Base-by-base conservation (phyloP, 768 basidiomycete genomes). In the Candolleomyces eurysporus region DNA sequence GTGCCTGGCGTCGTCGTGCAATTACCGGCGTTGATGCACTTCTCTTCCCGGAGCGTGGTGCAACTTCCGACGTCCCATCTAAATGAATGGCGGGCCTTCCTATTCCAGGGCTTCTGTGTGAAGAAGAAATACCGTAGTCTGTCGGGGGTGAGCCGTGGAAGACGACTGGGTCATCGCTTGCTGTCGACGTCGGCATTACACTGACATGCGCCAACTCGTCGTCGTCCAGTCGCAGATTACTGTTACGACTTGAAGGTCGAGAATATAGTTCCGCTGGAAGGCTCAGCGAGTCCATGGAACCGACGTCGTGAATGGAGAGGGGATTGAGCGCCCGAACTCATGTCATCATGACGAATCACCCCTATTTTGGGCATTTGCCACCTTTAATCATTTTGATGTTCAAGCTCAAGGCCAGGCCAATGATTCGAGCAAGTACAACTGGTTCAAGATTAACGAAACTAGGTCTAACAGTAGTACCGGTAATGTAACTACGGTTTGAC, bases 101-200 rank as follows among this genome's bases (percentile, higher is more conserved):
- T 36, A 36, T 36, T 36, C 19, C 19, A 5, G 52, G 52, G 16
- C 49, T 39, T 6, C 19, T 48, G 49, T 39, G 48, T 51, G 30
- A 59, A 26, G 58, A 51, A 16, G 58, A 52, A 16, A 36, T 9
- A 2, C 54, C 56, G 19, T 57, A 43, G 4, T 57, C 48, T 21
- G 61, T 50, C 22, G 56, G 14, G 31, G 61, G 55, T 13, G 61
- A 61, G 14, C 60, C 60, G n/a, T 56, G 56, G 31, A 55, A 17
- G 26, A 32, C 26, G 19, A 17, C 14, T 6, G 45, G 45, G 45
- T 46, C 19, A 9, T 46, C 45, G 9, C 14, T 21, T 21, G 45
- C 14, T 2, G 19, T 17, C 7, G 17, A 21, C 3, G 45, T 46
- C 10, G 45, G 45, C 16, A 21, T 46, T 46, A 17, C 7, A 14